phyloP scores from a whole-genome alignment of 768 basidiomycete genomes.

The Kwoniella sp. region DNA sequence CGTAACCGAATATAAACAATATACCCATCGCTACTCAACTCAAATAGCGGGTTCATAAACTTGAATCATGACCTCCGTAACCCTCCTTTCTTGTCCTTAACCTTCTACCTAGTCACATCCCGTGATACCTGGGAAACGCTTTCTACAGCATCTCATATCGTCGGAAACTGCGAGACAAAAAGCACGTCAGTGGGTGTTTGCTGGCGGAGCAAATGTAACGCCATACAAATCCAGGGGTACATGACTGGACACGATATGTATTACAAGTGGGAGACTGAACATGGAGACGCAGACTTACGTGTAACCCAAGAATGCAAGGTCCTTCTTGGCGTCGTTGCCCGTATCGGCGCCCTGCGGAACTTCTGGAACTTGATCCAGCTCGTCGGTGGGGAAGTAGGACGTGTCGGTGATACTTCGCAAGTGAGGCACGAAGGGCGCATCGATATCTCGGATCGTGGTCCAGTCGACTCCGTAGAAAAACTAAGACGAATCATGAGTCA shows the following conservation, averaged over 20 bases:
- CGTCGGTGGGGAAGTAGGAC: slow-evolving; percentile 96
- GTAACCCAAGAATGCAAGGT: slow-evolving; percentile 66
- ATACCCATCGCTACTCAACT: neutral
- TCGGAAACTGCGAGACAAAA: slow-evolving; percentile 41
- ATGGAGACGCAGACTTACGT: no score
- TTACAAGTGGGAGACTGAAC: no score
- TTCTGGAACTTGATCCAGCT: slow-evolving; percentile 74
- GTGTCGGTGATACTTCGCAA: slow-evolving; percentile 91
- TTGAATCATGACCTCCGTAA: no score
- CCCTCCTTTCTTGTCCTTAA: no score
- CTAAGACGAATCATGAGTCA: slow-evolving; percentile 14
- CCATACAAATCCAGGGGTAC: no score
- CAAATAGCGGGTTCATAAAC: no score
- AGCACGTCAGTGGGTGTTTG: no score
- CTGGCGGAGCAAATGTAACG: no score
- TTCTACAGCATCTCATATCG: slow-evolving; percentile 51
- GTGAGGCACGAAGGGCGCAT: slow-evolving; percentile 94
- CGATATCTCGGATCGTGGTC: slow-evolving; percentile 80
- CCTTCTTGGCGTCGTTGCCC: slow-evolving; percentile 58
- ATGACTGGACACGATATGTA: no score
- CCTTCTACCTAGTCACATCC: neutral
- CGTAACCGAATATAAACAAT: neutral
- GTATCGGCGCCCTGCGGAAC: slow-evolving; percentile 58
- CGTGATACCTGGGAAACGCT: neutral
- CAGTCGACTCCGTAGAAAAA: slow-evolving; percentile 81